Conservation (phyloP, 768 basidiomycete genomes). For the Cystofilobasidium bisporidii region DNA sequence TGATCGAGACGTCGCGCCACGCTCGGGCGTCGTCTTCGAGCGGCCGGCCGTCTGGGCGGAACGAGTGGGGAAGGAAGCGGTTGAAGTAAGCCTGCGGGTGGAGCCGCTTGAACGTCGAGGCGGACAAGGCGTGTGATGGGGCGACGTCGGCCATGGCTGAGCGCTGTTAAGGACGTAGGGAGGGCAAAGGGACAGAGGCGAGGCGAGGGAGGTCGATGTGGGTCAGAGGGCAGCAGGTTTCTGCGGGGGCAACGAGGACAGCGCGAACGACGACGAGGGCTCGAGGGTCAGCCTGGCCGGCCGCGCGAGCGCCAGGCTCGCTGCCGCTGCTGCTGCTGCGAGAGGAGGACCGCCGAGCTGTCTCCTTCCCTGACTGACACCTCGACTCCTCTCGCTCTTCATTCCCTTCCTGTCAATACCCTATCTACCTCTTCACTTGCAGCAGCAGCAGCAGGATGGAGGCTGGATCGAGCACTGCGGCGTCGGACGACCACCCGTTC, state of each 20-base stretch:
- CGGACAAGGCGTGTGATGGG: slow-evolving; percentile 27
- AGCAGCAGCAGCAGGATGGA: neutral
- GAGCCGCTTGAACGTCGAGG: slow-evolving; percentile 65
- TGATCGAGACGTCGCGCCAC: slow-evolving; percentile 68
- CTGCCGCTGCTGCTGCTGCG: too few relatives aligned
- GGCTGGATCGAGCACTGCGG: neutral
- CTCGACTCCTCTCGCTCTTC: neutral
- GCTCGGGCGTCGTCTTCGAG: slow-evolving; percentile 39
- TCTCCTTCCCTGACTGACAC: neutral
- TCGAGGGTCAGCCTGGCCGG: too few relatives aligned
- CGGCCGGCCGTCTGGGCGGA: slow-evolving; percentile 76
- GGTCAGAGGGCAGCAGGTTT: neutral
- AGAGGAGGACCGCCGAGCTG: too few relatives aligned
- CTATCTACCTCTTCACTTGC: neutral
- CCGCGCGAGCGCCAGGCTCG: too few relatives aligned
- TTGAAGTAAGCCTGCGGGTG: slow-evolving; percentile 83
- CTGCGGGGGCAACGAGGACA: too few relatives aligned
- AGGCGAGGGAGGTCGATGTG: neutral
- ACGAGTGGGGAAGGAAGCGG: slow-evolving; percentile 65
- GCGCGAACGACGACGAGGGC: too few relatives aligned
- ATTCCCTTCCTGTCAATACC: too few relatives aligned
- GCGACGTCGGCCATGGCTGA: neutral
- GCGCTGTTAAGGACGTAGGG: neutral
- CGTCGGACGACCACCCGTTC: slow-evolving; percentile 3
- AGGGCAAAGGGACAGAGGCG: neutral